Evolutionary conservation across 2,329 filamentous ascomycete genomes (phyloP).

Genomic region (Chaetomiaceae sp.): DNA sequence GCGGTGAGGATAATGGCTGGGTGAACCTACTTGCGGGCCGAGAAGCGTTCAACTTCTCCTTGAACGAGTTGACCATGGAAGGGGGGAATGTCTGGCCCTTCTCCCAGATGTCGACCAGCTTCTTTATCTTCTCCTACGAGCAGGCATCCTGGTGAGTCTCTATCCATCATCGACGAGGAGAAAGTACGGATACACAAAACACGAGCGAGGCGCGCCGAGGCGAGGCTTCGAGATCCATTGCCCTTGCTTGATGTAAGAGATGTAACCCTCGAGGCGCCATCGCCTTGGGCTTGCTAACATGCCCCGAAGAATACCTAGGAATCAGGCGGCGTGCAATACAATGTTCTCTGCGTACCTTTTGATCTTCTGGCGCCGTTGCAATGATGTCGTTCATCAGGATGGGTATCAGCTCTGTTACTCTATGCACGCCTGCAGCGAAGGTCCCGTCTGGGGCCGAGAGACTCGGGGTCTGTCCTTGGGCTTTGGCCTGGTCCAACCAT

Average conservation of each 20-base stretch:
- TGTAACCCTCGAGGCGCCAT: background rate
- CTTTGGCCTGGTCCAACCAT: conserved; percentile 94
- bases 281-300: conserved; percentile 8
- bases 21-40: conserved; percentile 59
- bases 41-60: conserved; percentile 67
- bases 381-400: conserved; percentile 94
- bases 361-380: conserved; percentile 80
- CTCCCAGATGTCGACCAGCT: conserved; percentile 97
- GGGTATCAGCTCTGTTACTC: conserved; percentile 92
- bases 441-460: conserved; percentile 82
- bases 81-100: conserved; percentile 86
- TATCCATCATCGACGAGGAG: conserved; percentile 27
- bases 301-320: background rate
- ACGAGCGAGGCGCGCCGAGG: conserved; percentile 1
- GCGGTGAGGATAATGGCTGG: conserved; percentile 11
- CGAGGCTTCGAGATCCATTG: background rate
- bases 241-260: background rate
- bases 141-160: conserved; percentile 39
- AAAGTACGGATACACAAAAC: conserved; percentile 17
- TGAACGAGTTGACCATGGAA: conserved; percentile 75
- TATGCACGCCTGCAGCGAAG: conserved; percentile 89
- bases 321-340: conserved; percentile 17
- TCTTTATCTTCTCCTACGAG: conserved; percentile 88
- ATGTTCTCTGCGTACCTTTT: conserved; percentile 75
- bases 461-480: conserved; percentile 69